Evolutionary conservation across 805 yeast species (phyloP).

Genomic region (Hemisphaericaspora nanyangensis): DNA sequence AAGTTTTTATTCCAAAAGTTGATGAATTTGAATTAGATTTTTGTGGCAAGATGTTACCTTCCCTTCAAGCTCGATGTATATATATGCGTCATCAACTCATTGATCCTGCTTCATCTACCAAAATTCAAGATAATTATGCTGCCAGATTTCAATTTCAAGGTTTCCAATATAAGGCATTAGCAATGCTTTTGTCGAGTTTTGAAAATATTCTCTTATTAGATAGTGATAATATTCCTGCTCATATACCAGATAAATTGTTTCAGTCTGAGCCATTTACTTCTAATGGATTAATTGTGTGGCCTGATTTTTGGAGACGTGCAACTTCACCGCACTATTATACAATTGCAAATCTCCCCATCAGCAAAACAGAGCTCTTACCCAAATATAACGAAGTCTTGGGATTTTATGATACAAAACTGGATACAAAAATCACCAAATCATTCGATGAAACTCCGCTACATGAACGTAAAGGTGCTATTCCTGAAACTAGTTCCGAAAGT

Average conservation of each 20-base stretch:
- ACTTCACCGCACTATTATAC: conserved; percentile 71
- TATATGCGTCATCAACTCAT: conserved; percentile 30
- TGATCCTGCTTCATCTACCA: conserved; percentile 3
- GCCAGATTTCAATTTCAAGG: conserved; percentile 38
- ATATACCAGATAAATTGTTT: conserved; percentile 60
- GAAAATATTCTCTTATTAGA: conserved; percentile 70
- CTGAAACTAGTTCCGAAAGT: conserved; percentile 33
- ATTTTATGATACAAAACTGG: conserved; percentile 6
- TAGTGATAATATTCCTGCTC: conserved; percentile 71
- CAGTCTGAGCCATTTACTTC: conserved; percentile 49
- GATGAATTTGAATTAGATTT: conserved; percentile 69
- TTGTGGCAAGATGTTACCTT: conserved; percentile 36
- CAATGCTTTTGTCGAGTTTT: conserved; percentile 47
- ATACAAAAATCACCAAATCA: conserved; percentile 3
- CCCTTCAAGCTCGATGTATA: conserved; percentile 36
- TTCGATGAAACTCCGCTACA: conserved; percentile 25
- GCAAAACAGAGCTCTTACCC: conserved; percentile 25
- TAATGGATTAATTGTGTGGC: conserved; percentile 67
- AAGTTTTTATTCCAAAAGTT: conserved; percentile 70
- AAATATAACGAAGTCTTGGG: conserved; percentile 31
- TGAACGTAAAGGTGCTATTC: conserved; percentile 27
- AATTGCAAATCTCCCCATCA: conserved; percentile 52
- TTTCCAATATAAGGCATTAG: conserved; percentile 41
- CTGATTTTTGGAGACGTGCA: conserved; percentile 85
- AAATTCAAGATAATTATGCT: conserved; percentile 14